A percentile compares a stretch with the other conserved stretches of the same genome.
Conservation (phyloP, 345 rosid genomes). For the Brassica nigra region DNA sequence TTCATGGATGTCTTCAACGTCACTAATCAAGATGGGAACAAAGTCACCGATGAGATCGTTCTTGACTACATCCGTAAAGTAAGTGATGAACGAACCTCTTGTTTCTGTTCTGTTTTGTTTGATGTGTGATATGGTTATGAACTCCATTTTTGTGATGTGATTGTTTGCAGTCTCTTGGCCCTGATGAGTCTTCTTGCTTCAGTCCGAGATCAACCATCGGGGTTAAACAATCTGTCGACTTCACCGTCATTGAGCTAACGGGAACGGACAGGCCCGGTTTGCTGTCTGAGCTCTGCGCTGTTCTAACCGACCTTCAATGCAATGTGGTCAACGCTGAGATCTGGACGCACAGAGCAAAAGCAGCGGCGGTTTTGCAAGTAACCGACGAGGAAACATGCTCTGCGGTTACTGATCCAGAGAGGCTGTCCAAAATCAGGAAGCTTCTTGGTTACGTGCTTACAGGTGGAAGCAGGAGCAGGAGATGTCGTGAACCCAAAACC, state of each 20-base stretch:
- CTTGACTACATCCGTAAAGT: conserved; percentile 77
- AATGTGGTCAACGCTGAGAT: conserved; percentile 77
- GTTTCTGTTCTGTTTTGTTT: neutral
- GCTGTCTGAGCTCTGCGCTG: conserved; percentile 86
- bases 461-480: conserved; percentile 59
- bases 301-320: conserved; percentile 74
- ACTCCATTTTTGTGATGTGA: conserved; percentile 18
- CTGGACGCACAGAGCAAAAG: conserved; percentile 90
- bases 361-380: conserved; percentile 87
- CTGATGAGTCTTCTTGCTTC: conserved; percentile 59
- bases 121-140: conserved; percentile 6
- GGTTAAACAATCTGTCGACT: conserved; percentile 63
- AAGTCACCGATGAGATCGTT: conserved; percentile 66
- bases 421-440: conserved; percentile 61
- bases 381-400: conserved; percentile 66
- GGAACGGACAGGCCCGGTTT: conserved; percentile 89
- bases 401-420: conserved; percentile 64
- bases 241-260: conserved; percentile 76
- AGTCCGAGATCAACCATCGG: conserved; percentile 65
- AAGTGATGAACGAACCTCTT: conserved; percentile 26
- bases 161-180: conserved; percentile 65
- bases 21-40: conserved; percentile 83
- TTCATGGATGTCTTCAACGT: conserved; percentile 98
- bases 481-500: conserved; percentile 62
- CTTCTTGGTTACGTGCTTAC: conserved; percentile 74